These are phyloP conservation scores for Leccinellum albellum DNA, from an alignment of 768 basidiomycete species.

Conservation along the genomic window DNA sequence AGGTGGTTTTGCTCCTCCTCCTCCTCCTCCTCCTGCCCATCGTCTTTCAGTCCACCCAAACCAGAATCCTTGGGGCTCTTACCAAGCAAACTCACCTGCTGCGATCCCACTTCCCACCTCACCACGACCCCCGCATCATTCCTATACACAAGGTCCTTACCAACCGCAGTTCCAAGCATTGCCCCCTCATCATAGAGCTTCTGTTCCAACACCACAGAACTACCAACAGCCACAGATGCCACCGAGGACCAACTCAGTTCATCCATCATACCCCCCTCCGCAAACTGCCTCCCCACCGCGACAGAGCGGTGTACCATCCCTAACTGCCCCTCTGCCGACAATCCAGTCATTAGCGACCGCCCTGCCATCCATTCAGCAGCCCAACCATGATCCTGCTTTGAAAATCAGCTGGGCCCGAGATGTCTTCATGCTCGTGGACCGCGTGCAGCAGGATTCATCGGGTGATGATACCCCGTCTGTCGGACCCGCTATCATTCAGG, in stretches of 20 bases:
- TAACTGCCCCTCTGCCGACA: constrained; percentile 70
- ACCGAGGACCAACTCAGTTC: constrained; percentile 15
- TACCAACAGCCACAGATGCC: constrained; percentile 20
- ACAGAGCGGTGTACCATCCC: constrained; percentile 36
- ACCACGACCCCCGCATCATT: constrained; percentile 18
- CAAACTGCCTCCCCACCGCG: constrained; percentile 25
- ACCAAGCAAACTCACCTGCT: constrained; percentile 8
- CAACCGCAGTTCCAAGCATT: constrained; percentile 20
- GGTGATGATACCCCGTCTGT: constrained; percentile 38
- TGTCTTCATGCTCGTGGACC: constrained; percentile 76
- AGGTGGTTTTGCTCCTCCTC: constrained; percentile 9
- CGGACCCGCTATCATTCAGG: constrained; percentile 53
- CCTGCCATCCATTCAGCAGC: constrained; percentile 48
- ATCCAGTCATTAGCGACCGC: constrained; percentile 54
- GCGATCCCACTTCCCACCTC: constrained; percentile 20
- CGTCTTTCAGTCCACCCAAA: constrained; percentile 23
- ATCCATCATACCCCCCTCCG: constrained; percentile 16
- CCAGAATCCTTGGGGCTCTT: constrained; percentile 23
- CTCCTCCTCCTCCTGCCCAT: background rate
- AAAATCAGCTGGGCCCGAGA: constrained; percentile 80
- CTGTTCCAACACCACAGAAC: constrained; percentile 19
- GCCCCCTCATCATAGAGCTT: constrained; percentile 23
- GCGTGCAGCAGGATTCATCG: constrained; percentile 35
- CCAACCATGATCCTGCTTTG: constrained; percentile 52
- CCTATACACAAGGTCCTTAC: constrained; percentile 12